phyloP scores from a whole-genome alignment of 2,329 filamentous ascomycete genomes.

The Penicillium olsonii region DNA sequence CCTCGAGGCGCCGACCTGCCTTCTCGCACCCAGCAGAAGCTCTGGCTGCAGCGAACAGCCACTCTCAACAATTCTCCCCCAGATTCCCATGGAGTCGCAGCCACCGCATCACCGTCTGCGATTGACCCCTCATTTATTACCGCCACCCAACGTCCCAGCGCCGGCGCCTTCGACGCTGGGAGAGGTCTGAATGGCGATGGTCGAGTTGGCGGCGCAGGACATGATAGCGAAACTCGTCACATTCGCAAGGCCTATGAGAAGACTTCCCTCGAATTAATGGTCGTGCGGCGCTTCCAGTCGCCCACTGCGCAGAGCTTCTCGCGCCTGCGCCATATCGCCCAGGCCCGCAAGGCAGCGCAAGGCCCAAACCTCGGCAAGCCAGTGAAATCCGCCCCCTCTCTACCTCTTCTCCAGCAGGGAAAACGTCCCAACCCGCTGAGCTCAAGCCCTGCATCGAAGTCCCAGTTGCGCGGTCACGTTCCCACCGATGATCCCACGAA shows the following conservation, averaged over 20 bases:
- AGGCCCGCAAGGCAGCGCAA: slow-evolving; percentile 20
- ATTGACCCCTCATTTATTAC: slow-evolving; percentile 39
- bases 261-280: slow-evolving; percentile 44
- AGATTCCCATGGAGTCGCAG: slow-evolving; percentile 37
- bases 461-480: slow-evolving; percentile 26
- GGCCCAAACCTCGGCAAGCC: slow-evolving; percentile 31
- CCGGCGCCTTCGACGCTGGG: slow-evolving; percentile 31
- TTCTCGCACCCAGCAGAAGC: slow-evolving; percentile 51
- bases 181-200: slow-evolving; percentile 32
- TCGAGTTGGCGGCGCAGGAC: slow-evolving; percentile 28
- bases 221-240: slow-evolving; percentile 42
- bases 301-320: slow-evolving; percentile 47
- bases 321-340: slow-evolving; percentile 35
- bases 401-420: slow-evolving; percentile 32
- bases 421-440: slow-evolving; percentile 20
- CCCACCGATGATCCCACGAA: slow-evolving; percentile 33
- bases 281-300: slow-evolving; percentile 48
- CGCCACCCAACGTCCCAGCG: slow-evolving; percentile 31
- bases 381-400: slow-evolving; percentile 38
- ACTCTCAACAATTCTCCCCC: slow-evolving; percentile 47
- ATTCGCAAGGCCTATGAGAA: slow-evolving; percentile 49
- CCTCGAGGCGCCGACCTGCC: slow-evolving; percentile 40
- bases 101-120: slow-evolving; percentile 34
- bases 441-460: slow-evolving; percentile 25
- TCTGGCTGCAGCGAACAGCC: slow-evolving; percentile 50